Percentiles rank a stretch among this genome's conserved stretches.
Evolutionary conservation across 2,329 filamentous ascomycete genomes (phyloP).

Genomic region (Pseudopyrenochaeta lycopersici): DNA sequence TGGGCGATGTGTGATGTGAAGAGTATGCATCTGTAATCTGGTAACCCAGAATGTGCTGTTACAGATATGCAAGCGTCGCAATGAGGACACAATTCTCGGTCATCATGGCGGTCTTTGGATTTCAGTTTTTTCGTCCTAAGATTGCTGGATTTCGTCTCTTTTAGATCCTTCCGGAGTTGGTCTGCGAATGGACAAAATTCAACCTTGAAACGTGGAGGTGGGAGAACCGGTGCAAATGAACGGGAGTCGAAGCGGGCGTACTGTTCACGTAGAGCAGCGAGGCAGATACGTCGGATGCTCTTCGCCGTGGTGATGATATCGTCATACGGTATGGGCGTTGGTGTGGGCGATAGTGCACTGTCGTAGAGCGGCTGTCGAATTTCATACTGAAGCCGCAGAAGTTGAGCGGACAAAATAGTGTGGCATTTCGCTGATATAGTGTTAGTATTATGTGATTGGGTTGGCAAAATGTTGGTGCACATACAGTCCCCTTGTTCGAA

Average conservation of each 20-base stretch:
- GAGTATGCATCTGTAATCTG: constrained; percentile 38
- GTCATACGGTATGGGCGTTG: constrained; percentile 32
- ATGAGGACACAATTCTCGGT: constrained; percentile 44
- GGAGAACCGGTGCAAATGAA: constrained; percentile 30
- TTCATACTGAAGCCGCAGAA: constrained; percentile 45
- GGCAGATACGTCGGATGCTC: constrained; percentile 42
- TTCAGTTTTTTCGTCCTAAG: constrained; percentile 38
- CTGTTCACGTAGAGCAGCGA: constrained; percentile 41
- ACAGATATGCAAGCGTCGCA: constrained; percentile 43
- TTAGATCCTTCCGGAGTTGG: constrained; percentile 37
- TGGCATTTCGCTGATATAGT: constrained; percentile 42
- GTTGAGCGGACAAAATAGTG: constrained; percentile 40
- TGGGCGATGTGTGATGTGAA: constrained; percentile 40
- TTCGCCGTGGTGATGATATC: constrained; percentile 41
- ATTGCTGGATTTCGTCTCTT: constrained; percentile 20
- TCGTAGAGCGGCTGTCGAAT: constrained; percentile 41
- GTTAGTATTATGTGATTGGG: not conserved
- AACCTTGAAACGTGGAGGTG: constrained; percentile 46
- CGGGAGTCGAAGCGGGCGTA: constrained; percentile 34
- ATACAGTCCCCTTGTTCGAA: constrained; percentile 47
- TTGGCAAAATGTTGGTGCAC: not conserved
- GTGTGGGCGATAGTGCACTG: constrained; percentile 29
- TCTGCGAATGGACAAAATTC: constrained; percentile 43
- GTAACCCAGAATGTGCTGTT: constrained; percentile 42
- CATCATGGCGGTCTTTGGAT: constrained; percentile 41